A percentile compares a stretch with the other conserved stretches of the same genome.
Conservation (phyloP, 176 grass and related monocot species). For the Phoenix roebelenii region DNA sequence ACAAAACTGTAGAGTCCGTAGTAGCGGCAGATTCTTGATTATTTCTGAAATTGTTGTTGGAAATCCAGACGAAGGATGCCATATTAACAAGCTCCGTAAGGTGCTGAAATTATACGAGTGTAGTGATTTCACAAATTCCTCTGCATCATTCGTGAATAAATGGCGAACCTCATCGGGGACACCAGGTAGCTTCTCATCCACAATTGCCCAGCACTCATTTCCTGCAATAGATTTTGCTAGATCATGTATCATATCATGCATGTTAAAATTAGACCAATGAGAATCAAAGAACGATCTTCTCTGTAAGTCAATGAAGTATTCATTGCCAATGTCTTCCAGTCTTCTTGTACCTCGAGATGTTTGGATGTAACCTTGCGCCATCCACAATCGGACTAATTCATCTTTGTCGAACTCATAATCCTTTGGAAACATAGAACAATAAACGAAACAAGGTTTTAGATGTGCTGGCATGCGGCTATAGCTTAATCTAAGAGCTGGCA, state of each 20-base stretch:
- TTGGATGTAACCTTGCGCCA: conserved; percentile 36
- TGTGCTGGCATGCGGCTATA: conserved; percentile 22
- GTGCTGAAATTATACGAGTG: not conserved
- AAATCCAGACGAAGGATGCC: not conserved
- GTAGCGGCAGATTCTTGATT: no score
- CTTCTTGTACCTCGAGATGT: not conserved
- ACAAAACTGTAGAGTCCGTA: not conserved
- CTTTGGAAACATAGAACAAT: conserved; percentile 29
- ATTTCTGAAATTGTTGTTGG: no score
- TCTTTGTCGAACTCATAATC: conserved; percentile 19
- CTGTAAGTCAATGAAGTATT: conserved; percentile 27
- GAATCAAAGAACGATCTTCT: conserved; percentile 25
- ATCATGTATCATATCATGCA: conserved; percentile 46
- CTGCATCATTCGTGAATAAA: not conserved
- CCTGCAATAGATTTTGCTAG: conserved; percentile 24
- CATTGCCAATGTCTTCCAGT: conserved; percentile 12
- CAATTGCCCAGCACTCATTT: not conserved
- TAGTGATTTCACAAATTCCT: no score
- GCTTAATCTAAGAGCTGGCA: conserved; percentile 39
- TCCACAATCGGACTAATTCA: conserved; percentile 36
- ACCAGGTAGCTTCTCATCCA: not conserved
- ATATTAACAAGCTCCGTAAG: not conserved
- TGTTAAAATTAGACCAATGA: not conserved
- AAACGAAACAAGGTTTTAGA: conserved; percentile 35
- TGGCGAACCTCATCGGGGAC: not conserved